Base-by-base conservation (phyloP, 371 early-diverging fungal species). In the Choanephora cucurbitarum region DNA sequence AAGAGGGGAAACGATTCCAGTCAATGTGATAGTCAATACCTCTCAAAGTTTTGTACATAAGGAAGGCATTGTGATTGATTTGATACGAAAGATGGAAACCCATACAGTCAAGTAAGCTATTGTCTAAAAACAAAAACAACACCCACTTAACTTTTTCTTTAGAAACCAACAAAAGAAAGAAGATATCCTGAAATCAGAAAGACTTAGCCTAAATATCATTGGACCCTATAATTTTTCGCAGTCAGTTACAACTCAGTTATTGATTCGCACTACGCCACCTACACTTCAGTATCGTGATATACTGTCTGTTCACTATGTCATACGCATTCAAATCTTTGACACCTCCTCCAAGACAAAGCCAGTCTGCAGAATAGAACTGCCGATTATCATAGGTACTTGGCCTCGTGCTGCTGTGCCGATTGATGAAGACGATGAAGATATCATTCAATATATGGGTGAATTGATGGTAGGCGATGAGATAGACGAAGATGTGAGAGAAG, bases 351-450 rank as follows among this genome's bases (percentile, higher is more conserved):
- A 32, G 22, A 60, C 46, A 43, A 69, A 28, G 55, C 46, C 61
- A 1, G 31, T 32, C 18, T 21, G 56, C 28, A 41, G 53, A 18
- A 10, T 76, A 6, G 71, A 72, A 34, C 57, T 73, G 32, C 75
- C 71, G 11, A 64, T 75, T 22, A 60, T 67, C 0, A 59, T 75
- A 17, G 75, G 71, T 1, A 75, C 75, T 22, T 71, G 69, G 67
- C 75, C 75, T 1, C 65, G 60, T 14, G 69, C 75, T 0, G 64
- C 58, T 43, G 48, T 69, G 9, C 75, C 75, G 13, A 75, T 75
- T 57, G 75, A 75, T 23, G 69, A 71, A n/a, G 71, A 71, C 34
- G 71, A 67, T 24, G 72, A 72, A 11, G 66, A 65, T 32, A 61
- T 65, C 32, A 55, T 64, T 14, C 52, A 61, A 18, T 47, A 48